Evolutionary conservation across 345 rosid species (phyloP).

Genomic region (Brassica nigra): DNA sequence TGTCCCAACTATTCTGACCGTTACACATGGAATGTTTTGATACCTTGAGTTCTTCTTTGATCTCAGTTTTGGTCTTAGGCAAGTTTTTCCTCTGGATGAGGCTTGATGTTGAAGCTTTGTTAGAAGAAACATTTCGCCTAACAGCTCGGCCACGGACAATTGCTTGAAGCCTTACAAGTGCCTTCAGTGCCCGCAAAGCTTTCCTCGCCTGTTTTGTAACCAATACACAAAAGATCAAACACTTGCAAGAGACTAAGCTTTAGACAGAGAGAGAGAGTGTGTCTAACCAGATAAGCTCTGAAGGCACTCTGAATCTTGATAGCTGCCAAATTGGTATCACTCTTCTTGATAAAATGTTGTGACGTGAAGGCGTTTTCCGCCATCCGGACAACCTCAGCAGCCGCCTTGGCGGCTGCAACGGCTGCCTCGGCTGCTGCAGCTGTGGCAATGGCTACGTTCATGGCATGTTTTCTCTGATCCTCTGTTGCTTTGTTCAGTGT

Average conservation of each 20-base stretch:
- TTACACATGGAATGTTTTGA: background rate
- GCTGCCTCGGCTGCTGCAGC: conserved; percentile 95
- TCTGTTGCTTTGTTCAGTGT: conserved; percentile 59
- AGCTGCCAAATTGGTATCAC: conserved; percentile 56
- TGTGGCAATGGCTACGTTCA: conserved; percentile 82
- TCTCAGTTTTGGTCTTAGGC: conserved; percentile 40
- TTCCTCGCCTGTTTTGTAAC: conserved; percentile 70
- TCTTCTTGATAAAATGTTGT: conserved; percentile 31
- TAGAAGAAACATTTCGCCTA: conserved; percentile 48
- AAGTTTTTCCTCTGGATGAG: conserved; percentile 38
- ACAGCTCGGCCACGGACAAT: conserved; percentile 73
- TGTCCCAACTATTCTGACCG: conserved; percentile 70
- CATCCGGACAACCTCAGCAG: conserved; percentile 87
- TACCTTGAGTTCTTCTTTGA: conserved; percentile 52
- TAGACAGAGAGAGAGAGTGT: background rate
- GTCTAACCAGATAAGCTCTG: conserved; percentile 77
- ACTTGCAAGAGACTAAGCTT: conserved; percentile 8
- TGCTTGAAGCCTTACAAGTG: conserved; percentile 87
- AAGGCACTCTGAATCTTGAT: conserved; percentile 73
- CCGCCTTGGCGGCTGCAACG: conserved; percentile 82
- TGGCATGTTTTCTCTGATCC: conserved; percentile 74
- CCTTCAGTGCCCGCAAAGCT: conserved; percentile 83
- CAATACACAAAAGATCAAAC: conserved; percentile 28
- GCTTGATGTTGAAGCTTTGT: conserved; percentile 36
- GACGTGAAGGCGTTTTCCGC: conserved; percentile 48